Percentiles rank a stretch among this genome's conserved stretches.
Conservation (phyloP, 2,329 filamentous ascomycete genomes). For the Pezicula carpinea region DNA sequence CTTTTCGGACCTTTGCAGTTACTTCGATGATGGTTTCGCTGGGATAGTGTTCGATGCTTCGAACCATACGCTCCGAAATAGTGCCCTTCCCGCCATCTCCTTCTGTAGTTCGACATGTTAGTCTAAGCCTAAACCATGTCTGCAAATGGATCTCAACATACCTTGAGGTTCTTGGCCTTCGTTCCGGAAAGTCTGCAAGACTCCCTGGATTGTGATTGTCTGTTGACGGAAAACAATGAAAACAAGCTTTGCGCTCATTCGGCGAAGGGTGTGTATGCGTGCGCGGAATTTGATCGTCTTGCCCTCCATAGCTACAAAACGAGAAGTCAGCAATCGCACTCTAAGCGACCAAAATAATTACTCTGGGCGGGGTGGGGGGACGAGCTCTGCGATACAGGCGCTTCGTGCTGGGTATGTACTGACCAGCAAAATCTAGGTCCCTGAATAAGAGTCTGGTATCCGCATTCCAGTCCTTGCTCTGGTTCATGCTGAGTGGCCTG, state of each 20-base stretch:
- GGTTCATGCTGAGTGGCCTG: constrained; percentile 28
- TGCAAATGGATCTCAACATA: constrained; percentile 6
- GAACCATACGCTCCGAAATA: constrained; percentile 70
- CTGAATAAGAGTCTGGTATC: constrained; percentile 26
- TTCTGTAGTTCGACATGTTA: constrained; percentile 8
- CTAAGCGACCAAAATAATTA: neutral
- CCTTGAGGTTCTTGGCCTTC: constrained; percentile 13
- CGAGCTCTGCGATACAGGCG: too few relatives aligned
- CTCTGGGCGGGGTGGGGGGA: neutral
- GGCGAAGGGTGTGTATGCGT: constrained; percentile 72
- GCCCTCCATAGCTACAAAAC: constrained; percentile 19
- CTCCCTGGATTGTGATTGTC: constrained; percentile 77
- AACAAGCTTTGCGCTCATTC: constrained; percentile 75
- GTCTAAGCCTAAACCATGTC: neutral
- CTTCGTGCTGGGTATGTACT: neutral
- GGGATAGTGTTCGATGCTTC: constrained; percentile 81
- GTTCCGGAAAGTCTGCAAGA: constrained; percentile 43
- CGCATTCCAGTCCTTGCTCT: constrained; percentile 27
- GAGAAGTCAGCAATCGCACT: neutral
- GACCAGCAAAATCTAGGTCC: constrained; percentile 25
- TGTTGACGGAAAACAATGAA: constrained; percentile 86
- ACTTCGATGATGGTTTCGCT: constrained; percentile 76
- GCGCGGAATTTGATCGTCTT: constrained; percentile 51
- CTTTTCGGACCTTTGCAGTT: constrained; percentile 66
- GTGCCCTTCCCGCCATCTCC: constrained; percentile 37